Conservation (phyloP, 2,329 filamentous ascomycete species). For the Penicillium capsulatum region DNA sequence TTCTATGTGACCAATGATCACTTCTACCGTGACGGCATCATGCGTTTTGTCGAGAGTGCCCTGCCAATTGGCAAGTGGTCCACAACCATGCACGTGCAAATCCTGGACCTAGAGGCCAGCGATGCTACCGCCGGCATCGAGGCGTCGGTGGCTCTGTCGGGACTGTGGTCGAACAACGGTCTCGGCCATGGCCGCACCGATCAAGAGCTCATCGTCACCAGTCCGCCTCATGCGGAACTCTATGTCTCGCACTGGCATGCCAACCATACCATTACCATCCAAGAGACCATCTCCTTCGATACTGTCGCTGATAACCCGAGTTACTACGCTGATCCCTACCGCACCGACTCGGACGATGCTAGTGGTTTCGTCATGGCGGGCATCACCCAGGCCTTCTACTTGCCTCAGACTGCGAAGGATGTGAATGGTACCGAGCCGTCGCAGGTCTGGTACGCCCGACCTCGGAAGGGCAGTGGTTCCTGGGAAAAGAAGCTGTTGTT, state of each 20-base stretch:
- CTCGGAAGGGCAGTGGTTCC: conserved; percentile 13
- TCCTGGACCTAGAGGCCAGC: conserved; percentile 24
- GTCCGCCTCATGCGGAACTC: conserved; percentile 47
- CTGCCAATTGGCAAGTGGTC: conserved; percentile 47
- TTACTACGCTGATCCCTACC: conserved; percentile 55
- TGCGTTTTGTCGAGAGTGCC: conserved; percentile 49
- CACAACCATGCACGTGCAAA: conserved; percentile 45
- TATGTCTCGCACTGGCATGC: conserved; percentile 34
- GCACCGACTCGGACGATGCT: conserved; percentile 41
- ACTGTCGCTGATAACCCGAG: conserved; percentile 54
- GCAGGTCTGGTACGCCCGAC: conserved; percentile 47
- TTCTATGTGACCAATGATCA: conserved; percentile 62
- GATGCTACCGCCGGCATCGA: conserved; percentile 37
- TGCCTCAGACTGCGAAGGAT: conserved; percentile 35
- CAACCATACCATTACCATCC: conserved; percentile 39
- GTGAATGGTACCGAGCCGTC: conserved; percentile 38
- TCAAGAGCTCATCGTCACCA: conserved; percentile 34
- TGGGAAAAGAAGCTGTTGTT: conserved; percentile 53
- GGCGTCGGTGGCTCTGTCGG: conserved; percentile 43
- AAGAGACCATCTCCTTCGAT: conserved; percentile 45
- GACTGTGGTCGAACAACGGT: conserved; percentile 55
- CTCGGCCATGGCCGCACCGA: conserved; percentile 47
- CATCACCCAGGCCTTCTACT: conserved; percentile 40
- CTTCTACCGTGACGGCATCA: conserved; percentile 46
- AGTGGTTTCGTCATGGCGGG: conserved; percentile 55